Base-by-base conservation (phyloP, 148 eudicot species). In the Euryodendron excelsum region DNA sequence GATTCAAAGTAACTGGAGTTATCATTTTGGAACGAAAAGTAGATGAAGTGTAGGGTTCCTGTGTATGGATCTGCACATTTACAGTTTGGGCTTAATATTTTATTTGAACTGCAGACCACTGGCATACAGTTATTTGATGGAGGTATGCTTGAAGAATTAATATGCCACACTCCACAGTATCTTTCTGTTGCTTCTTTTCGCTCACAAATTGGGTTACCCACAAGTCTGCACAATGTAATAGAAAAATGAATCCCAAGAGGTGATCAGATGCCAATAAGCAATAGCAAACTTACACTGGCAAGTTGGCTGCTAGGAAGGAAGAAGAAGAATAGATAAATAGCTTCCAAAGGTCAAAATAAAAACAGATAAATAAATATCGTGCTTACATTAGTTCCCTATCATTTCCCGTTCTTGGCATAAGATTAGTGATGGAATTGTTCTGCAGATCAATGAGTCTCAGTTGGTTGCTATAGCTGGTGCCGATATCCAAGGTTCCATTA, bases 181-280 rank as follows among this genome's bases (percentile, higher is more conserved):
- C 76, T 80, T 73, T 69, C 77, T 31, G 83, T 74, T 62, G 87
- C 83, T 80, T 82, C 89, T 27, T 81, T 73, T 66, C 69, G 82
- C 39, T 60, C 67, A 83, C 97, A 93, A 44, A 88, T 72, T 62
- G 93, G 94, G 74, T 93, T 93, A 12, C 67, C 84, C 52, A 55
- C 87, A 50, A 93, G 90, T 77, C 97, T 93, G 89, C 81, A 85
- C 45, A 50, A 79, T 55, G 68, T 9, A 76, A n/a, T n/a, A 31
- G 21, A 56, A 15, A 73, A 37, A 64, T 8, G 31, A n/a, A 66
- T n/a, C 48, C 30, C 64, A n/a, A 11, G 10, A 44, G 66, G 71
- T 69, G 36, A 18, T 37, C 34, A n/a, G 30, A 33, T 9, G 9
- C 9, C 20, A 39, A 0, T 41, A 1, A n/a, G n/a, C n/a, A n/a